Evolutionary conservation across 1,284 basidiomycete genomes (phyloP), one percentile per base, ranked within the genome.

Genomic region (Sparassis latifolia): DNA sequence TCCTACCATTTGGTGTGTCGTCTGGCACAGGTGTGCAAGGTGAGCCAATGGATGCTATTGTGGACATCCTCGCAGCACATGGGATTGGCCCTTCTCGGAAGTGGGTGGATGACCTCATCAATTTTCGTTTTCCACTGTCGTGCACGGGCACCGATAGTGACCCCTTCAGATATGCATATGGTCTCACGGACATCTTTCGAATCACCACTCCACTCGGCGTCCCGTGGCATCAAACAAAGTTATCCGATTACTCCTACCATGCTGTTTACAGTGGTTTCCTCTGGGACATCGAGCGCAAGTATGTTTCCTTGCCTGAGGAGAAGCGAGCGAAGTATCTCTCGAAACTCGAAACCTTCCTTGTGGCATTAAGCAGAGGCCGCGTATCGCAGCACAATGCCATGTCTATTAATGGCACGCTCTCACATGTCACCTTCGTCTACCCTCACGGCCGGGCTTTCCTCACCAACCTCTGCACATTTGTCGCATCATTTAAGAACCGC

Each of bases 191-290:
- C 6, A 56, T 62, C n/a, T 43, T 65, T 0, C n/a, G 32, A 0
- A 41, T 51, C 3, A 61, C 66, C 28, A 32, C 4, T 0, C 32
- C 50, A 0, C 58, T 69, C 1, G 43, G 54, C 5, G 49, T 66
- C 1, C 68, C 65, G 0, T 69, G 66, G 63, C 64, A 70, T 46
- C 54, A 45, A 1, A 45, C 51, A 1, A 71, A 70, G 43, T 54
- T 6, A 6, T 37, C 35, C 7, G 7, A 6, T 6, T 37, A 37
- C 35, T 6, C 35, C 35, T 37, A 6, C 35, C 6, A 6, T 12
- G 35, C 35, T 12, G 35, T 37, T 37, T 37, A 37, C 12, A 12
- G 6, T 6, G 35, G 35, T 6, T 37, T 37, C 35, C 6, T 12
- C 35, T 37, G 35, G 35, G 35, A 37, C 35, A 37, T 37, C 6